A percentile compares a stretch with the other conserved stretches of the same genome.
Evolutionary conservation across 495 filamentous ascomycete species (phyloP).

Genomic region (Aspergillus leporis): DNA sequence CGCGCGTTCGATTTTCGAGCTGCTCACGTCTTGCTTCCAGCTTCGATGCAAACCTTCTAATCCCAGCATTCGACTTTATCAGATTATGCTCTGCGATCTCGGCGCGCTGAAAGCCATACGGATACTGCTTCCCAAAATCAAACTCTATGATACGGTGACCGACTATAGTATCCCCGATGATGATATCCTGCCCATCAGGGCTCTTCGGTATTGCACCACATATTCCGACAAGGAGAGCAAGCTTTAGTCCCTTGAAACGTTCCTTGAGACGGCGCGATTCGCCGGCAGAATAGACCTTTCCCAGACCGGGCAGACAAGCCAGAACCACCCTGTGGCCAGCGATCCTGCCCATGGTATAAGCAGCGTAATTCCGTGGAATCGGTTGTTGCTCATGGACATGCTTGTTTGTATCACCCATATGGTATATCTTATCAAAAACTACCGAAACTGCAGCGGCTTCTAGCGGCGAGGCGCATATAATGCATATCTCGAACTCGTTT

Average conservation of each 20-base stretch:
- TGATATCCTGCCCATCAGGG: conserved; percentile 16
- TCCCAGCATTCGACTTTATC: neutral
- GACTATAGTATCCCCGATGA: conserved; percentile 47
- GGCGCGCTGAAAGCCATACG: neutral
- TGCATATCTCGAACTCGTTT: neutral
- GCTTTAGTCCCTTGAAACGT: conserved; percentile 24
- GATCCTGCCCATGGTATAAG: conserved; percentile 11
- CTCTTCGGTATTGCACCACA: conserved; percentile 27
- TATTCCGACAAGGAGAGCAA: conserved; percentile 26
- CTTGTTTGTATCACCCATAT: neutral
- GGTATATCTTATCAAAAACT: neutral
- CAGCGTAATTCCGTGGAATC: neutral
- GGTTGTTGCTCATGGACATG: no score
- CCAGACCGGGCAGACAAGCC: conserved; percentile 24
- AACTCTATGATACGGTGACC: conserved; percentile 36
- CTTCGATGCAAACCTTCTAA: neutral
- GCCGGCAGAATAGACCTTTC: conserved; percentile 27
- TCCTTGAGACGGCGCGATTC: conserved; percentile 23
- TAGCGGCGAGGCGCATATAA: conserved; percentile 1
- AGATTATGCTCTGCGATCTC: neutral
- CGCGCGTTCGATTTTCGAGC: neutral
- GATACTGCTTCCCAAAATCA: conserved; percentile 33
- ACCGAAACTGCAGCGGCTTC: neutral
- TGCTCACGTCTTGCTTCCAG: neutral
- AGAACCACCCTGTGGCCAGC: conserved; percentile 34